Base-by-base conservation (phyloP, 257 asterid genomes). In the Plantago major region DNA sequence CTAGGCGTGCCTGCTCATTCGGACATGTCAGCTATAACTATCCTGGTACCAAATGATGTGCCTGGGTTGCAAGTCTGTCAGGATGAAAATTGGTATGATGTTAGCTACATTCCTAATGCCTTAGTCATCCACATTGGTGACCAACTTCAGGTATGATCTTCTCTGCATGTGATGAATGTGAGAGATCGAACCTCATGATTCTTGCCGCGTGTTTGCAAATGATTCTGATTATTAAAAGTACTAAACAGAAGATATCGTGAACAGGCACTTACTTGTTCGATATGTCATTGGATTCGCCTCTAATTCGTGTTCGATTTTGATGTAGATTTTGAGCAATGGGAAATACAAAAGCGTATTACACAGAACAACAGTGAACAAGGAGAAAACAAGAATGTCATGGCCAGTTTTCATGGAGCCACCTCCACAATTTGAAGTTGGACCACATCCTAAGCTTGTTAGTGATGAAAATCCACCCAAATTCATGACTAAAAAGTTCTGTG, bases 1-100 rank as follows among this genome's bases (percentile, higher is more conserved):
- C 93, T 88, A 2, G 98, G 98, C 1, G 98, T 90, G 74, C 86
- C 78, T 73, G 83, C 97, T 10, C 97, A 90, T 74, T 87, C 97
- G 0, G 97, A 90, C 77, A 82, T 85, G 88, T 79, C 89, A 0
- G 57, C 71, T 26, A n/a, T 90, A 53, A 90, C 96, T 62, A 66
- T 90, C 48, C 93, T 90, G 17, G 94, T 83, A 16, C 95, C 96
- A 0, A 90, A 90, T 37, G 85, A 90, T 10, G 83, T 90, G 28
- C 95, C 76, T 59, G 97, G 98, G 0, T 96, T 90, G 50, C 98
- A 90, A 74, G 95, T 88, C 0, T 80, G 65, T 46, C 79, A 78
- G 22, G 94, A 83, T 57, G 88, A 42, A 0, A 63, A 78, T 50
- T 90, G 98, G 98, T 77, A 81, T 45, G 89, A 90, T 70, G 95